These are phyloP conservation scores for Diplocarpon mali DNA, from an alignment of 2,329 filamentous ascomycete genomes.

Conservation along the genomic window DNA sequence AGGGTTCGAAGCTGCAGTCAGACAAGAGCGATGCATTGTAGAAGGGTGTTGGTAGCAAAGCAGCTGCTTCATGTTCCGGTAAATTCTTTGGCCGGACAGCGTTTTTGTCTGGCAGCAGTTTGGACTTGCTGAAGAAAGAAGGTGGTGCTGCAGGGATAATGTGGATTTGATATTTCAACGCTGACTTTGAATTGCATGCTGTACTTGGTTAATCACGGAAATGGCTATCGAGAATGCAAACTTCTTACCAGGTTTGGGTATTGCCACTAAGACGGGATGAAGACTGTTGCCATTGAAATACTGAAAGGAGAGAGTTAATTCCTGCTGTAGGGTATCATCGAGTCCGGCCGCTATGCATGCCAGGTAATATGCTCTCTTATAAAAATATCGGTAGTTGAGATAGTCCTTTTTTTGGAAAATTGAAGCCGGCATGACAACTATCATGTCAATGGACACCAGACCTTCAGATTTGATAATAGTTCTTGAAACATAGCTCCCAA, in stretches of 20 bases:
- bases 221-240: neutral
- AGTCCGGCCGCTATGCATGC: conserved; percentile 68
- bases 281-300: conserved; percentile 63
- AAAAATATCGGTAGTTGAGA: conserved; percentile 84
- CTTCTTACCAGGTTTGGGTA: conserved; percentile 24
- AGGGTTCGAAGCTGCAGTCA: conserved; percentile 61
- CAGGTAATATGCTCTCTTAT: conserved; percentile 86
- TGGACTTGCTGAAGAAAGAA: conserved; percentile 57
- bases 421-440: conserved; percentile 69
- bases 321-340: conserved; percentile 41
- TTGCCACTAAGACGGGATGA: conserved; percentile 52
- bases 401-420: conserved; percentile 94
- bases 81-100: conserved; percentile 50
- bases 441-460: conserved; percentile 61
- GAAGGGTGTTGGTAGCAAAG: conserved; percentile 54
- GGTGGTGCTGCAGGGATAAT: conserved; percentile 67
- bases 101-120: conserved; percentile 59
- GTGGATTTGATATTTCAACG: conserved; percentile 48
- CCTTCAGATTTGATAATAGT: conserved; percentile 57
- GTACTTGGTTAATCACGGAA: conserved; percentile 10
- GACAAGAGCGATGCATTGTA: conserved; percentile 82
- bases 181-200: conserved; percentile 25
- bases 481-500: conserved; percentile 74
- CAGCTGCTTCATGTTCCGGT: conserved; percentile 31
- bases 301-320: conserved; percentile 51